phyloP scores from a whole-genome alignment of 2,329 filamentous ascomycete species.

The Scytalidium sp. region DNA sequence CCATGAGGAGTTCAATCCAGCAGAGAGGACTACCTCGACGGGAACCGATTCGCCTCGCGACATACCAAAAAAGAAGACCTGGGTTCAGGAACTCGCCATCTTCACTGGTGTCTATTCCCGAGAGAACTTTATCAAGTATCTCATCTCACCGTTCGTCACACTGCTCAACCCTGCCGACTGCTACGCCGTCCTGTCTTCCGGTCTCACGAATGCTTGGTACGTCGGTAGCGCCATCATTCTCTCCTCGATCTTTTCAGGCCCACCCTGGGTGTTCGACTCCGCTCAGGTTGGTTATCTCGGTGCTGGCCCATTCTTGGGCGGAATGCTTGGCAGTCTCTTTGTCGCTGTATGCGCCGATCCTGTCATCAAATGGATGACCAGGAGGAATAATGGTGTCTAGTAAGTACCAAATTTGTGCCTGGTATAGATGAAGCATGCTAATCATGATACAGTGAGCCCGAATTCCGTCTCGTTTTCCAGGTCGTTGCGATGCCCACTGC shows the following conservation, averaged over 20 bases:
- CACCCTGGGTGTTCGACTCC: conserved; percentile 40
- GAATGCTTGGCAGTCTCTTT: conserved; percentile 29
- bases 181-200: conserved; percentile 46
- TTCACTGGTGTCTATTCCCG: conserved; percentile 10
- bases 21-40: background rate
- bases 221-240: conserved; percentile 38
- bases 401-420: conserved; percentile 6
- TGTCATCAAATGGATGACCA: conserved; percentile 19
- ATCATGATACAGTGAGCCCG: conserved; percentile 35
- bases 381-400: conserved; percentile 4
- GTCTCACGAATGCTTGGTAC: conserved; percentile 38
- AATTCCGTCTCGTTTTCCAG: conserved; percentile 42
- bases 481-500: conserved; percentile 27
- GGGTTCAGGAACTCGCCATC: conserved; percentile 29
- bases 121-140: conserved; percentile 32
- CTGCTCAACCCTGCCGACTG: conserved; percentile 44
- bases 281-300: conserved; percentile 40
- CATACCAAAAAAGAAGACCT: conserved; percentile 26
- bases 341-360: conserved; percentile 32
- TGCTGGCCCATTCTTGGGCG: conserved; percentile 35
- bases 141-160: conserved; percentile 40
- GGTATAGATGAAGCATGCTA: background rate
- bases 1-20: background rate
- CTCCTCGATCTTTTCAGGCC: conserved; percentile 43
- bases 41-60: background rate